Conservation (phyloP, 1,139 yeast genomes). For the Petasospora fabianii region DNA sequence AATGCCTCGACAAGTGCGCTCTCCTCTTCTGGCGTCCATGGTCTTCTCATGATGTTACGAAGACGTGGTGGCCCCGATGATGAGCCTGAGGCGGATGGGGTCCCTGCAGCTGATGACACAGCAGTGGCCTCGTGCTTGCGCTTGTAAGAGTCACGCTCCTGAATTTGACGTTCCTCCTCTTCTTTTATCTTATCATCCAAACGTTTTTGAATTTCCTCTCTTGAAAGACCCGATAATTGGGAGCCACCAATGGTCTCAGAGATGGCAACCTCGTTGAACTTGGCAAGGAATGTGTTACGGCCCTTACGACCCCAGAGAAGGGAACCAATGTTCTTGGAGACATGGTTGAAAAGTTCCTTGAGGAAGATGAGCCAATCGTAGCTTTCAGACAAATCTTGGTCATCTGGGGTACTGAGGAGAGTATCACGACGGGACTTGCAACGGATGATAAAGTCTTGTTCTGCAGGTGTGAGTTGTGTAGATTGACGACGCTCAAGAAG, state of each 20-base stretch:
- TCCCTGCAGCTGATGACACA: neutral
- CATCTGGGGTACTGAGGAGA: conserved; percentile 47
- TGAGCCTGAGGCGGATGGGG: neutral
- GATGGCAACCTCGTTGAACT: conserved; percentile 5
- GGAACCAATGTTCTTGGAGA: conserved; percentile 68
- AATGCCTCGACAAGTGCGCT: conserved; percentile 79
- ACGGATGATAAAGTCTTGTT: conserved; percentile 63
- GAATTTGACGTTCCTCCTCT: conserved; percentile 15
- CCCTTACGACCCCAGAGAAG: conserved; percentile 55
- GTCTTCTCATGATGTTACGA: conserved; percentile 34
- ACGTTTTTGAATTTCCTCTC: conserved; percentile 21
- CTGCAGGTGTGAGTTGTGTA: conserved; percentile 56
- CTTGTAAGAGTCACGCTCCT: conserved; percentile 5
- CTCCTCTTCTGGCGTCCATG: conserved; percentile 91
- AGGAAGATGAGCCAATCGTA: conserved; percentile 75
- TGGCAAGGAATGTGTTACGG: conserved; percentile 13
- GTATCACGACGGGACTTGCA: conserved; percentile 67
- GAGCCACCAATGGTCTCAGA: neutral
- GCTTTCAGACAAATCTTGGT: conserved; percentile 49
- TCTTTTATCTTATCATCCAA: conserved; percentile 14
- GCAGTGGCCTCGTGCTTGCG: neutral
- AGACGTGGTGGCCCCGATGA: conserved; percentile 21
- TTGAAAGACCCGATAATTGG: conserved; percentile 2
- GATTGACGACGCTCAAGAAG: conserved; percentile 48
- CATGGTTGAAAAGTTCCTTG: conserved; percentile 73